Evolutionary conservation across 2,329 filamentous ascomycete species (phyloP).

Genomic region (Cadophora gregata): DNA sequence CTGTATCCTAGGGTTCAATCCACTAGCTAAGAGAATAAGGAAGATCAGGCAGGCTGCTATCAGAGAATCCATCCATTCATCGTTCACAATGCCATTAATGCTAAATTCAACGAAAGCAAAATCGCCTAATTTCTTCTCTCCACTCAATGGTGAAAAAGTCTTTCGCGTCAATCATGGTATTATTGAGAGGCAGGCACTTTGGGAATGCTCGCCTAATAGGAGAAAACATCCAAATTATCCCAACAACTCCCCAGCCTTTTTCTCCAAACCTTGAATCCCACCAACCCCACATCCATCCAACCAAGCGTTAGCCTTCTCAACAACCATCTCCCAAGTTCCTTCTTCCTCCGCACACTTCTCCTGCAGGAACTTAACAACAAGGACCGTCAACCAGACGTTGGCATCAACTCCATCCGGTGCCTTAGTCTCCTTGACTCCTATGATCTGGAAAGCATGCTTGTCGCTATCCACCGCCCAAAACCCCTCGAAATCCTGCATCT

Average conservation of each 20-base stretch:
- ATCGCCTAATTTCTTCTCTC: too few relatives aligned
- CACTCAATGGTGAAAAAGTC: too few relatives aligned
- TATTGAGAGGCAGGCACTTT: too few relatives aligned
- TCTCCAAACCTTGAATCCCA: conserved; percentile 19
- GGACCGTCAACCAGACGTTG: conserved; percentile 42
- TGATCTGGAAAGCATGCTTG: conserved; percentile 24
- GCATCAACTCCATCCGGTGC: background rate
- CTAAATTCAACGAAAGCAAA: too few relatives aligned
- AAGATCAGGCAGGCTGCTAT: too few relatives aligned
- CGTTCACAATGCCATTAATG: too few relatives aligned
- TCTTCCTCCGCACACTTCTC: conserved; percentile 49
- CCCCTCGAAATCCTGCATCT: conserved; percentile 61
- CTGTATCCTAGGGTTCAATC: too few relatives aligned
- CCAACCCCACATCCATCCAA: conserved; percentile 40
- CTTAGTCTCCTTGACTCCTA: conserved; percentile 23
- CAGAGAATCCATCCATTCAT: too few relatives aligned
- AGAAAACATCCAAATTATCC: too few relatives aligned
- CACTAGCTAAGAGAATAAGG: too few relatives aligned
- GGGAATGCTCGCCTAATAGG: too few relatives aligned
- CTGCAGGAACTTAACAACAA: conserved; percentile 58
- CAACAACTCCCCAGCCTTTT: conserved; percentile 14
- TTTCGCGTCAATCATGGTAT: too few relatives aligned
- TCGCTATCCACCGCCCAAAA: conserved; percentile 49
- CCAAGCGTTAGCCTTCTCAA: conserved; percentile 63
- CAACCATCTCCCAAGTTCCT: conserved; percentile 69